Base-by-base conservation (phyloP, 2,329 filamentous ascomycete genomes). In the Aspergillus oerlinghausenensis region DNA sequence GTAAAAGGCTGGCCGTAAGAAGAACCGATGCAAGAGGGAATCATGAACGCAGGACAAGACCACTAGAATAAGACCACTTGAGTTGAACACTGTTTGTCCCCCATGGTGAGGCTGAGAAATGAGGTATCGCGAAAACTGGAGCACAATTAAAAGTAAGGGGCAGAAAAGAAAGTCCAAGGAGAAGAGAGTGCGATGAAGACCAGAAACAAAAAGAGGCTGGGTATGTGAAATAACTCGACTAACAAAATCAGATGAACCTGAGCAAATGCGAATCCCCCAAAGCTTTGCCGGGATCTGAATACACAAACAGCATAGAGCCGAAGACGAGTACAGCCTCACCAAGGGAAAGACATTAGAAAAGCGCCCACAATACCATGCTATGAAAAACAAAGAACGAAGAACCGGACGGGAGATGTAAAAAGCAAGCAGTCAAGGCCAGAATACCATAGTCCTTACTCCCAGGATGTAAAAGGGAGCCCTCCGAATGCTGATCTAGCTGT, bases 401-500 rank as follows among this genome's bases (percentile, higher is more conserved):
- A 57, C 57, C 55, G 62, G 56, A 66, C 52, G 50, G 52, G 57
- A 55, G 52, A 53, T 59, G 42, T 51, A 50, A 56, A 59, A 56
- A 66, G 65, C 62, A 61, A 67, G 65, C 59, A 65, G 63, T 66
- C 63, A 63, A 71, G 69, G 63, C 60, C 54, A 66, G 64, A 69
- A 66, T 62, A 63, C 64, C 67, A 58, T 63, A 62, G 68, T 66
- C 67, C 69, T 66, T 70, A 71, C 68, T 71, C 70, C 69, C 63
- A 63, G 68, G 67, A 67, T 60, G 64, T 47, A 21, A 62, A 67
- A 67, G 69, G 63, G 65, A 70, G 67, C 68, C 43, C 69, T 68
- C 73, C 71, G 67, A 70, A 73, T 73, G 72, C 73, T 74, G 66
- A 69, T 74, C 66, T 73, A 73, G 67, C 71, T 68, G 66, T 63